Conservation (phyloP, 768 basidiomycete genomes). For the Clavulina sp. region DNA sequence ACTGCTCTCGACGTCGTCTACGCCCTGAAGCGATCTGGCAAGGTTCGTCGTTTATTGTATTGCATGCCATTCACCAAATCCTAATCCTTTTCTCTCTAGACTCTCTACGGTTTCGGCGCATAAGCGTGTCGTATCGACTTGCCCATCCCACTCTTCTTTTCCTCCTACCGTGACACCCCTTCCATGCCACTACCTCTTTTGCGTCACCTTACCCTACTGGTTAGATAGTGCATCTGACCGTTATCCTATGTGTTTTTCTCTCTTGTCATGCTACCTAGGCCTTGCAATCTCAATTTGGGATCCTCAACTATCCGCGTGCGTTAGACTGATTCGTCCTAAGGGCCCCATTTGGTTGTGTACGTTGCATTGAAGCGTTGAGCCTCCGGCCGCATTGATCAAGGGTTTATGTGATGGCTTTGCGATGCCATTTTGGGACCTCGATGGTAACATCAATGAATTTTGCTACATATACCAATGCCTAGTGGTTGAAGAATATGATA, state of each 20-base stretch:
- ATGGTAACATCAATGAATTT: no score
- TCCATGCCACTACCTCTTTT: no score
- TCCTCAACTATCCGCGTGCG: not conserved
- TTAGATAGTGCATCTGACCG: not conserved
- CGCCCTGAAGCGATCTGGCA: constrained; percentile 7
- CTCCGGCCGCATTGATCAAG: no score
- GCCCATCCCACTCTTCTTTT: not conserved
- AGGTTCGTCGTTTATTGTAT: no score
- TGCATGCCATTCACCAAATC: no score
- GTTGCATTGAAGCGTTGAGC: no score
- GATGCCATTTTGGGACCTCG: no score
- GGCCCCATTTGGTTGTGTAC: no score
- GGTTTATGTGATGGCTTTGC: no score
- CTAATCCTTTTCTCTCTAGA: no score
- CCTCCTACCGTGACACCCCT: not conserved
- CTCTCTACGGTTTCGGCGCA: not conserved
- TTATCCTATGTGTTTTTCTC: not conserved
- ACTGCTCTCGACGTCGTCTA: constrained; percentile 27
- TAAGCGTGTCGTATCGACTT: not conserved
- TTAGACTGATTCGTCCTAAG: no score
- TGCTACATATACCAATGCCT: no score
- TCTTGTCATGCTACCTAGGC: not conserved
- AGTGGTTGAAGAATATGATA: constrained; percentile 51
- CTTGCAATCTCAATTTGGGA: not conserved
- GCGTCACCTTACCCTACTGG: not conserved